A percentile compares a stretch with the other conserved stretches of the same genome.
Conservation (phyloP, 139 green algal species). For the Micractinium sp. region DNA sequence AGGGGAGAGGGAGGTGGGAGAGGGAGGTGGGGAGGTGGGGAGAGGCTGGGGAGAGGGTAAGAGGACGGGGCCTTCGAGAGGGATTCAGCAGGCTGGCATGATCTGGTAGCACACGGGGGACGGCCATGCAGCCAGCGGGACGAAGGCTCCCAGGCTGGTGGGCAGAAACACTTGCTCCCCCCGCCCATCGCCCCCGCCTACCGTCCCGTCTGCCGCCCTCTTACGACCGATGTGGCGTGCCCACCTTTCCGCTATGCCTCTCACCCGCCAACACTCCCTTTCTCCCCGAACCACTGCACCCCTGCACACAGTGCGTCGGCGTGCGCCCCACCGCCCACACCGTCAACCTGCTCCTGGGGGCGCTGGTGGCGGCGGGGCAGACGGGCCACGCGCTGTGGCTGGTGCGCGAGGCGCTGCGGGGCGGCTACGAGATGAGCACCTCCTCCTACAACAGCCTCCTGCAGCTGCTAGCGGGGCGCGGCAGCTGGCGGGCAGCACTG, state of each 20-base stretch:
- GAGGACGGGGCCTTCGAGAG: too few species aligned
- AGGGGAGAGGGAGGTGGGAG: background rate
- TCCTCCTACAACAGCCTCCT: background rate
- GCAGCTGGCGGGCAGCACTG: background rate
- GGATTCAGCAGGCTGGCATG: too few species aligned
- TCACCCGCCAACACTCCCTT: background rate
- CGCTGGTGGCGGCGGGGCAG: slow-evolving; percentile 4
- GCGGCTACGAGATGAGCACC: background rate
- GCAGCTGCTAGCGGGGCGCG: slow-evolving; percentile 14
- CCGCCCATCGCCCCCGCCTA: background rate
- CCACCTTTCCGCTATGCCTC: background rate
- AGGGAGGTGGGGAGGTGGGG: too few species aligned
- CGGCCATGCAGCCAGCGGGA: too few species aligned
- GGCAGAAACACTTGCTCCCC: background rate
- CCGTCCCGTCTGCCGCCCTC: background rate
- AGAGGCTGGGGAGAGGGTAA: too few species aligned
- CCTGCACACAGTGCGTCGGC: background rate
- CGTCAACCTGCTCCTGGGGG: slow-evolving; percentile 10
- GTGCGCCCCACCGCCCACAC: slow-evolving; percentile 20
- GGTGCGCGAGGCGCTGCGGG: background rate
- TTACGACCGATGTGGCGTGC: background rate
- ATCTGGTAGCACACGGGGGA: too few species aligned
- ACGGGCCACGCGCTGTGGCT: slow-evolving; percentile 12
- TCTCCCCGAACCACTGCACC: background rate
- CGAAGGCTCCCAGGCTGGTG: too few species aligned